phyloP scores from a whole-genome alignment of 2,329 filamentous ascomycete species.

The Pseudocercospora cruenta region DNA sequence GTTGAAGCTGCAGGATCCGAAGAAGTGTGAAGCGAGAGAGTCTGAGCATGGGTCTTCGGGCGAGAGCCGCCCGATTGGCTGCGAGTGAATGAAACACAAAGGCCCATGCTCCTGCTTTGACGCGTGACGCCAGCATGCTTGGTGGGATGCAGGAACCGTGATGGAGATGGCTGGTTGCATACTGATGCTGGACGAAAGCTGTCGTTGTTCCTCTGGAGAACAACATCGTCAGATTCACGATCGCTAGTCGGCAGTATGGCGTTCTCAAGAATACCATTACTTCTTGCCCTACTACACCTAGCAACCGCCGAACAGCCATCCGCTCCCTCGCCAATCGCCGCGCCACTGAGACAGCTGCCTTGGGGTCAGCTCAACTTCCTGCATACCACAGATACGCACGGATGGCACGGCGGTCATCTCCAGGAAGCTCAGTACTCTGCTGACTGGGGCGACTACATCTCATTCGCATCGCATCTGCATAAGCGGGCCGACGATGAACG shows the following conservation, averaged over 20 bases:
- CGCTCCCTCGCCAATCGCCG: slow-evolving; percentile 75
- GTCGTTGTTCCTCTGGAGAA: background rate
- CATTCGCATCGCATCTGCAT: slow-evolving; percentile 82
- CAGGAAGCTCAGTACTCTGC: slow-evolving; percentile 92
- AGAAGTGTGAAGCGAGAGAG: background rate
- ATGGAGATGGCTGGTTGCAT: background rate
- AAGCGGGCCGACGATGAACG: slow-evolving; percentile 76
- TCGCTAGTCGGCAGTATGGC: slow-evolving; percentile 6
- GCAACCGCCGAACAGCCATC: slow-evolving; percentile 67
- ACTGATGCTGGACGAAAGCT: background rate
- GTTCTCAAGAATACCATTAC: slow-evolving; percentile 20
- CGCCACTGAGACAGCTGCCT: slow-evolving; percentile 78
- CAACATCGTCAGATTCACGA: background rate
- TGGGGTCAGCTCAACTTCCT: slow-evolving; percentile 95
- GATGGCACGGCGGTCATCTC: slow-evolving; percentile 92
- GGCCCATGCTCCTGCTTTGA: background rate
- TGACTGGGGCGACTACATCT: slow-evolving; percentile 98
- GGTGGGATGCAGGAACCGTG: slow-evolving; percentile 4
- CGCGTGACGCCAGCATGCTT: background rate
- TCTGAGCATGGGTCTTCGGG: background rate
- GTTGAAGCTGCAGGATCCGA: background rate
- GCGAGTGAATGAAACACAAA: background rate
- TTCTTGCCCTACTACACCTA: slow-evolving; percentile 32
- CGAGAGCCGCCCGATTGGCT: background rate
- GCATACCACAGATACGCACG: slow-evolving; percentile 94